Conservation (phyloP, 2,329 filamentous ascomycete genomes). For the Tolypocladium pustulatum region DNA sequence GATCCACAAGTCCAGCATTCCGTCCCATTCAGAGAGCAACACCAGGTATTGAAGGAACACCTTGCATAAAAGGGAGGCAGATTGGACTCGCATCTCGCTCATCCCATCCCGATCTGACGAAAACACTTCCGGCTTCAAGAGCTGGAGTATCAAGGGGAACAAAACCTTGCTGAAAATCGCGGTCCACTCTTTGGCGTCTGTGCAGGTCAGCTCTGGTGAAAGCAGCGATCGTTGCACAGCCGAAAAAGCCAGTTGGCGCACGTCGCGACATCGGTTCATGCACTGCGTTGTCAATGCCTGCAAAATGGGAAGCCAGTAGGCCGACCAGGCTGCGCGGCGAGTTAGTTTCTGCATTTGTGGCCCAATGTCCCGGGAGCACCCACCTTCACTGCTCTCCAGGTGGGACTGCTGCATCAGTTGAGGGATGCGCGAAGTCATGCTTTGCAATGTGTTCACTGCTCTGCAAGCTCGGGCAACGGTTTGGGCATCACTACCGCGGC, state of each 20-base stretch:
- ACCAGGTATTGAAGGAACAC: constrained; percentile 93
- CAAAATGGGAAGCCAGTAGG: constrained; percentile 96
- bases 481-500: constrained; percentile 24
- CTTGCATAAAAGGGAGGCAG: constrained; percentile 83
- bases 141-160: constrained; percentile 77
- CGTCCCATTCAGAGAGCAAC: constrained; percentile 72
- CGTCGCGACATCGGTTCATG: constrained; percentile 87
- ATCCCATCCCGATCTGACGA: constrained; percentile 85
- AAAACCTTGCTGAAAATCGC: constrained; percentile 90
- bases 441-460: constrained; percentile 71
- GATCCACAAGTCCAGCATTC: constrained; percentile 85
- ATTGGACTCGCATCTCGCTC: constrained; percentile 89
- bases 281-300: constrained; percentile 81
- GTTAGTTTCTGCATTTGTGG: neutral
- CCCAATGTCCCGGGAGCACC: constrained; percentile 7
- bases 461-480: constrained; percentile 68
- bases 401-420: constrained; percentile 87
- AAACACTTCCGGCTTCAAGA: constrained; percentile 91
- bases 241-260: constrained; percentile 79
- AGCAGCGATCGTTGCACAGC: constrained; percentile 78
- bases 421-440: constrained; percentile 72
- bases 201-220: constrained; percentile 73
- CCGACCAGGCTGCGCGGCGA: constrained; percentile 67
- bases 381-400: constrained; percentile 75
- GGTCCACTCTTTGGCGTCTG: constrained; percentile 82